These are phyloP conservation scores for Lactarius pseudohatsudake DNA, from an alignment of 768 basidiomycete species.

Conservation along the genomic window DNA sequence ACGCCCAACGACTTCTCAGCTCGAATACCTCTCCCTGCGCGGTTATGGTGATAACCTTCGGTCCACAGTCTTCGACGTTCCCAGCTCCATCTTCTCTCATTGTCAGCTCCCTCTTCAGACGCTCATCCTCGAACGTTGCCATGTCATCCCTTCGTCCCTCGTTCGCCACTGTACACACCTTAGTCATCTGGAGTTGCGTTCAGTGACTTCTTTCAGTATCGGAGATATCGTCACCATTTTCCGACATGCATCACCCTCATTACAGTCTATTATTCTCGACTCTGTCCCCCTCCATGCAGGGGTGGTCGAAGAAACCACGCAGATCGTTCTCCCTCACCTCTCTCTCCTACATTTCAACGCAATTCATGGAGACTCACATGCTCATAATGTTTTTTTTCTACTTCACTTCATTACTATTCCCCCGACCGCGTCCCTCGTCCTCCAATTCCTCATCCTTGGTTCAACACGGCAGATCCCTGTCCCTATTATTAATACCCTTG, in stretches of 20 bases:
- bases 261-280: slow-evolving; percentile 24
- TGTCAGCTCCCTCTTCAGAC: slow-evolving; percentile 21
- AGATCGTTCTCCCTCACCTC: slow-evolving; percentile 20
- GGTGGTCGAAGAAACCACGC: slow-evolving; percentile 10
- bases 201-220: slow-evolving; percentile 21
- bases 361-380: slow-evolving; percentile 21
- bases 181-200: slow-evolving; percentile 26
- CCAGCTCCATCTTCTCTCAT: slow-evolving; percentile 16
- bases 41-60: slow-evolving; percentile 21
- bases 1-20: slow-evolving; percentile 18
- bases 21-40: slow-evolving; percentile 22
- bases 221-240: slow-evolving; percentile 19
- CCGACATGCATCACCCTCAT: slow-evolving; percentile 17
- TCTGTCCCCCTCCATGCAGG: slow-evolving; percentile 22
- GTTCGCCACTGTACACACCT: slow-evolving; percentile 22
- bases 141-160: slow-evolving; percentile 16
- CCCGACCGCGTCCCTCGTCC: slow-evolving; percentile 12
- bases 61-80: slow-evolving; percentile 23
- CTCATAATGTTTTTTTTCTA: slow-evolving; percentile 23
- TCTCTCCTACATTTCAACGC: slow-evolving; percentile 22
- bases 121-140: slow-evolving; percentile 26
- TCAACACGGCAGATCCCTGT: slow-evolving; percentile 24
- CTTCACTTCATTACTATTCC: slow-evolving; percentile 23
- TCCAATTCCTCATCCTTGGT: slow-evolving; percentile 25
- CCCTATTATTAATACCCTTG: slow-evolving; percentile 19